These are phyloP conservation scores for Trichosporon inkin DNA, from an alignment of 1,284 basidiomycete species.

Conservation along the genomic window DNA sequence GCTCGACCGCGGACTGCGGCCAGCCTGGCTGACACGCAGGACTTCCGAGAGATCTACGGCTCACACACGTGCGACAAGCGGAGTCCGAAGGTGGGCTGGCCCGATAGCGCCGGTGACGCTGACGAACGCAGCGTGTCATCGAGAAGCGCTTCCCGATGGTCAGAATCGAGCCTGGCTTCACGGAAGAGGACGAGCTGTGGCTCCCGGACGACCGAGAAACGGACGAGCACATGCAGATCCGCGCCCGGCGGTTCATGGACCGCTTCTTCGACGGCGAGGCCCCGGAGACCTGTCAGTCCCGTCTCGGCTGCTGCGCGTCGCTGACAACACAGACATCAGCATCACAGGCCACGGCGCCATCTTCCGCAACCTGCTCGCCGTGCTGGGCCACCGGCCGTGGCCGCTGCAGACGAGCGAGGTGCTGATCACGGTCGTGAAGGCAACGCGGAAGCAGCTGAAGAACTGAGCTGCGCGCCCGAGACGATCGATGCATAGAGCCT, in stretches of 20 bases:
- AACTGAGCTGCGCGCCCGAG: neutral
- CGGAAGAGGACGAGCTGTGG: constrained; percentile 71
- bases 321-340: constrained; percentile 43
- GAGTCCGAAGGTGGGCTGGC: constrained; percentile 52
- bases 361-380: constrained; percentile 46
- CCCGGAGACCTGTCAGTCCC: constrained; percentile 56
- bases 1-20: neutral
- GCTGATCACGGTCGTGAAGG: constrained; percentile 48
- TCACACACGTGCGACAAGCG: constrained; percentile 48
- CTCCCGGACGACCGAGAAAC: constrained; percentile 63
- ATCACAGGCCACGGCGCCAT: constrained; percentile 53
- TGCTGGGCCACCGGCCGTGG: constrained; percentile 45
- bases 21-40: constrained; percentile 25
- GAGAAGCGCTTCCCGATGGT: constrained; percentile 59
- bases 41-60: constrained; percentile 48
- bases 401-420: constrained; percentile 49
- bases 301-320: no score
- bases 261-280: constrained; percentile 57
- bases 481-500: no score
- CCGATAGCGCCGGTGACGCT: neutral
- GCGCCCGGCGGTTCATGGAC: constrained; percentile 62
- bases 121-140: constrained; percentile 54
- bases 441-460: constrained; percentile 23
- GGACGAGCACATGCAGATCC: constrained; percentile 55
- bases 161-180: constrained; percentile 62